phyloP scores from a whole-genome alignment of 2,329 filamentous ascomycete genomes.

The Blumeriella jaapii region DNA sequence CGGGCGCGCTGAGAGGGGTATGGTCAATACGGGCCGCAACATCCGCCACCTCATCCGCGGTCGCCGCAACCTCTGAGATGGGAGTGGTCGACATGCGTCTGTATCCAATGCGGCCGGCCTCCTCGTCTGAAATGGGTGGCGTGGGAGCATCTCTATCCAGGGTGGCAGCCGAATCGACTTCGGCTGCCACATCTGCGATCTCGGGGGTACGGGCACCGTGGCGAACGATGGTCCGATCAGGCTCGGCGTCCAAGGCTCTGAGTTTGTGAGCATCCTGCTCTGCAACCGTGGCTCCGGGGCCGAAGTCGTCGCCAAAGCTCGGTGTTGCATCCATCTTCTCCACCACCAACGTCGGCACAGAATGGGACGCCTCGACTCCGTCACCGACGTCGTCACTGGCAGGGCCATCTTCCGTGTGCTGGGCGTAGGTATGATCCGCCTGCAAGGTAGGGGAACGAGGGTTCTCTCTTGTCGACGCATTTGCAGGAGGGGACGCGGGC shows the following conservation, averaged over 20 bases:
- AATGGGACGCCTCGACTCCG: not conserved
- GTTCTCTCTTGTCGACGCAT: too few species aligned
- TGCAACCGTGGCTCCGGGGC: conserved; percentile 23
- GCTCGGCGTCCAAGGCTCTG: conserved; percentile 26
- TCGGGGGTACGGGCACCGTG: conserved; percentile 13
- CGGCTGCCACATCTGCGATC: conserved; percentile 19
- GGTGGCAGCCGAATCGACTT: conserved; percentile 33
- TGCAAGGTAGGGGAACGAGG: too few species aligned
- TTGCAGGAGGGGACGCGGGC: too few species aligned
- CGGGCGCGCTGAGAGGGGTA: not conserved
- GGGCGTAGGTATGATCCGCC: too few species aligned
- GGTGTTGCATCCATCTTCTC: conserved; percentile 29
- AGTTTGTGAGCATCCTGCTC: conserved; percentile 28
- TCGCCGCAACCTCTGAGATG: conserved; percentile 32
- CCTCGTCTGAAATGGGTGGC: conserved; percentile 26
- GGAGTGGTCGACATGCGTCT: conserved; percentile 30
- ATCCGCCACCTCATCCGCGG: conserved; percentile 35
- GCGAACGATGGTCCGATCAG: conserved; percentile 25
- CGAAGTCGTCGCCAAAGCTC: conserved; percentile 29
- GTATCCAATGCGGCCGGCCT: conserved; percentile 26
- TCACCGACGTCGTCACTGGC: conserved; percentile 2
- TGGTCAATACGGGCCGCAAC: conserved; percentile 28
- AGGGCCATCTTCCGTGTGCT: not conserved
- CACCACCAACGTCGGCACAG: conserved; percentile 21
- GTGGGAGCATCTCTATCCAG: conserved; percentile 26